Conservation (phyloP, 495 filamentous ascomycete genomes). For the Annulohypoxylon stygium region DNA sequence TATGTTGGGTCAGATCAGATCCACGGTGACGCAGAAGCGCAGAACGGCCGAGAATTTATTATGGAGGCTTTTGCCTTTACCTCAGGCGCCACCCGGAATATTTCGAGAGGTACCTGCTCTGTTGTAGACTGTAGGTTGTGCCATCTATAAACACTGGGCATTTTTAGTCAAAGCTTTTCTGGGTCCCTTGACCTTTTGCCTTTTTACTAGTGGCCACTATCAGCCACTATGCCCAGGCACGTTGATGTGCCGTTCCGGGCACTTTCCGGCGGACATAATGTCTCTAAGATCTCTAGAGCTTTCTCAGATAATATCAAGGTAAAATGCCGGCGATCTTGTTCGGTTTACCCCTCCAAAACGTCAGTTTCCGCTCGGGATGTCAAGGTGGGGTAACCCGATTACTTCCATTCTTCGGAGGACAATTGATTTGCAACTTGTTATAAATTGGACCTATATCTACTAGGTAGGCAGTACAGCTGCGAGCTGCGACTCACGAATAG, state of each 20-base stretch:
- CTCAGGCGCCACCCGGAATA: slow-evolving; percentile 32
- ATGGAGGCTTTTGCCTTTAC: slow-evolving; percentile 24
- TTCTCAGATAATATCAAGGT: slow-evolving; percentile 18
- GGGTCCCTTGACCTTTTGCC: neutral
- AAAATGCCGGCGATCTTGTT: slow-evolving; percentile 30
- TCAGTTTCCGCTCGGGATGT: slow-evolving; percentile 25
- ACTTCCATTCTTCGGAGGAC: slow-evolving; percentile 1
- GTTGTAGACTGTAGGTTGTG: slow-evolving; percentile 11
- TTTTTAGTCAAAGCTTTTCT: slow-evolving; percentile 12
- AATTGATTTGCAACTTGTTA: neutral
- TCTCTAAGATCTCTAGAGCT: neutral
- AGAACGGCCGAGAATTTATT: slow-evolving; percentile 38
- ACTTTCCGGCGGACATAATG: slow-evolving; percentile 23
- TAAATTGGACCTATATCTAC: neutral
- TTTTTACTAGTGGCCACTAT: neutral
- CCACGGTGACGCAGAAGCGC: slow-evolving; percentile 45
- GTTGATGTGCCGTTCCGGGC: slow-evolving; percentile 10
- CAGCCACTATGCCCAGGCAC: neutral
- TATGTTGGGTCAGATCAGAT: slow-evolving; percentile 31
- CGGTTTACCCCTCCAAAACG: slow-evolving; percentile 34
- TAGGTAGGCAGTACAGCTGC: neutral
- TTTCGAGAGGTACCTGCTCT: slow-evolving; percentile 16
- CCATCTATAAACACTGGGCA: neutral
- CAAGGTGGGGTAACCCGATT: slow-evolving; percentile 40
- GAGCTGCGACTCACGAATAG: neutral